Evolutionary conservation across 768 basidiomycete genomes (phyloP), one percentile per base, ranked within the genome.

Genomic region (Panus rudis): DNA sequence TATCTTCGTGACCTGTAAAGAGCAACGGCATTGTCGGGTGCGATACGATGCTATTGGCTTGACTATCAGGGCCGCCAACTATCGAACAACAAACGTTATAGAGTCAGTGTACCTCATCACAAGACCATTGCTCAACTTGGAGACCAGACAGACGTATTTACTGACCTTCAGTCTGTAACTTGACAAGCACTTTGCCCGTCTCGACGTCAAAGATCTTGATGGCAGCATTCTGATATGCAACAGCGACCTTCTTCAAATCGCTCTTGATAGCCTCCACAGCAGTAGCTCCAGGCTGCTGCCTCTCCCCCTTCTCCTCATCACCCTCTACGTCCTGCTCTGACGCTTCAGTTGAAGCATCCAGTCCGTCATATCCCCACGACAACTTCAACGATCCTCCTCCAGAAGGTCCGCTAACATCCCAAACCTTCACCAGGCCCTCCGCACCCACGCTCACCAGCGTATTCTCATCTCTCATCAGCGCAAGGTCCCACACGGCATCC

Each of bases 401-500:
- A 24, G 76, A 73, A 20, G 78, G 72, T 14, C 76, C 78, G 53
- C 78, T 77, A 38, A 90, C 83, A 53, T 92, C 89, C 93, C 94
- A 98, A 12, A 94, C 79, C 63, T 96, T 96, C 52, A 97, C 84
- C 0, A 77, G 66, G 16, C 93, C 93, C 59, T 98, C 94, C 4
- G 92, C 87, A 35, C 88, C 84, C 59, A 88, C 91, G 51, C 86
- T 89, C 43, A 94, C 87, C 31, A 98, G 72, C 6, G 84, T 81
- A 45, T 77, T 79, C 60, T 90, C 86, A 49, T 88, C 84, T 42
- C 87, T 75, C 21, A 91, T 77, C 17, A 94, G 76, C 8, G 87
- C 84, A 39, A 98, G 68, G 58, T 92, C 96, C 96, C 96, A 99
- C 20, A 97, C 86, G 4, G 91, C 91, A 59, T 99, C 93, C 4